A percentile compares a stretch with the other conserved stretches of the same genome.
These are phyloP conservation scores for Diaporthe velutina DNA, from an alignment of 2,329 filamentous ascomycete genomes.

Conservation along the genomic window DNA sequence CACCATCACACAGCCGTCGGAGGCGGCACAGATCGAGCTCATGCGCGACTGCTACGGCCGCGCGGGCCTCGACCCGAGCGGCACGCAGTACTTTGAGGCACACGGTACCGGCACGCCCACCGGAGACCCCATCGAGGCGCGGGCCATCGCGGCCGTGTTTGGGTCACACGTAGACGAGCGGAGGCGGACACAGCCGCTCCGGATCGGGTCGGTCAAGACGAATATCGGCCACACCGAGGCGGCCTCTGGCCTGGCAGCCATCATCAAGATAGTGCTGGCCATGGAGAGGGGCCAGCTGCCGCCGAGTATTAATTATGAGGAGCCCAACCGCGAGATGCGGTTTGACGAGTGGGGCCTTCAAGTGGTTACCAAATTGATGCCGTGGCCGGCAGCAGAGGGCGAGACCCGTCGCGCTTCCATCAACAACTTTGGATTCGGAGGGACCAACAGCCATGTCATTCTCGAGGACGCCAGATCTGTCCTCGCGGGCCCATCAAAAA, in stretches of 20 bases:
- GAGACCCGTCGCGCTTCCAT: conserved; percentile 44
- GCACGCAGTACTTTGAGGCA: conserved; percentile 11
- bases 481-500: too few relatives aligned
- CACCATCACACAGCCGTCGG: conserved; percentile 53
- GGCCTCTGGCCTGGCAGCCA: background rate
- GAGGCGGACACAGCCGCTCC: conserved; percentile 27
- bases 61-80: conserved; percentile 45
- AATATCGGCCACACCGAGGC: conserved; percentile 41
- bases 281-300: conserved; percentile 41
- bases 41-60: conserved; percentile 51
- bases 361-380: conserved; percentile 39
- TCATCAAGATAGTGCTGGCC: conserved; percentile 21
- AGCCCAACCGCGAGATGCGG: conserved; percentile 33
- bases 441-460: conserved; percentile 58
- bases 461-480: conserved; percentile 48
- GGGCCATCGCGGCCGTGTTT: conserved; percentile 28
- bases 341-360: conserved; percentile 23
- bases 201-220: conserved; percentile 50
- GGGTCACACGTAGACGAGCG: too few relatives aligned
- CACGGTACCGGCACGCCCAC: conserved; percentile 23
- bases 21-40: conserved; percentile 50
- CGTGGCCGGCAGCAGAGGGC: conserved; percentile 26
- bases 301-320: conserved; percentile 42
- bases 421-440: conserved; percentile 60
- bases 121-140: conserved; percentile 16